Evolutionary conservation across 2,329 filamentous ascomycete species (phyloP), one percentile per base, ranked within the genome.

Genomic region (Colletotrichum shisoi): DNA sequence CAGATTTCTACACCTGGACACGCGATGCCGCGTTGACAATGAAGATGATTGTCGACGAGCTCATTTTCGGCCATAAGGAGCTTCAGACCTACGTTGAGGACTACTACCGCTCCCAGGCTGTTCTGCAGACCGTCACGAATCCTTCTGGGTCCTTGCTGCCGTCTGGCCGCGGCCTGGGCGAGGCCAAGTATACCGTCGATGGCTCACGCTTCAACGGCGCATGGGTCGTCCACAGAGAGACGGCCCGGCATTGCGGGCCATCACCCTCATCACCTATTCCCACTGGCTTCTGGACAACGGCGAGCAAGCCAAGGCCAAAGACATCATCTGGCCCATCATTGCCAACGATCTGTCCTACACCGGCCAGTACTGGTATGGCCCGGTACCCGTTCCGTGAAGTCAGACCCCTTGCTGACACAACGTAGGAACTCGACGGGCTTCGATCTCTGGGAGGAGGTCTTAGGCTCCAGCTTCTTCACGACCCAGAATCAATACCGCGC

Each of bases 361-460:
- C 6, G 80, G 80, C 2, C 81, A 84, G 58, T 83, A 84, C 73
- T 83, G 81, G 81, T 75, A 70, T 15, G 71, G 17, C 11, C 17
- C 7, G 1, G 13, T 6, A 19, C 3, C 37, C 7, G 19, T 17
- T 8, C 34, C 5, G 27, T 15, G 12, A 53, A 17, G 15, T 45
- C 24, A 24, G 11, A 19, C 11, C 11, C 12, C n/a, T 15, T 8
- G 40, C 61, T 63, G 15, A 63, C 24, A 44, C 8, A 19, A 11
- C 13, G 34, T 42, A 75, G 74, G 74, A 86, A 84, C 68, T 78
- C 82, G 60, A 83, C 83, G 4, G 83, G 82, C 5, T 88, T 84
- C 70, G 86, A 89, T 71, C 77, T 88, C 2, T 88, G 86, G 86
- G 86, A 89, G 71, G 86, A 88, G 71, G 80, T 87, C 19, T 78